These are phyloP conservation scores for Gracilaria domingensis DNA, from an alignment of 23 red algal genomes.

Conservation along the genomic window DNA sequence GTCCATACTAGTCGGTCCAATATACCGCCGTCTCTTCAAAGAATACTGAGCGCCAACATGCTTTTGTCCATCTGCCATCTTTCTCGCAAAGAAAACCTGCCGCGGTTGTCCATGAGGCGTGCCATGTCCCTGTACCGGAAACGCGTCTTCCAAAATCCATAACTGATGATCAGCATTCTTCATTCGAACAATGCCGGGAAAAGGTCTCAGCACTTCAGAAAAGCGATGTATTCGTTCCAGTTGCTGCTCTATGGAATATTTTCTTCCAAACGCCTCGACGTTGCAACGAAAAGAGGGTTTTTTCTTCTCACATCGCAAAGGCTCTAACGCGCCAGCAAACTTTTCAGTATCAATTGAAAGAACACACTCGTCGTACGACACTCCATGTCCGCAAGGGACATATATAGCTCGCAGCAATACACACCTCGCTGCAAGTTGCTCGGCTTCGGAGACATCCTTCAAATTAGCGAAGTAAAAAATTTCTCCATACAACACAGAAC, in stretches of 20 bases:
- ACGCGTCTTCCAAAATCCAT: slow-evolving; percentile 86
- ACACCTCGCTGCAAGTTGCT: slow-evolving; percentile 40
- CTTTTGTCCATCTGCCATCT: slow-evolving; percentile 49
- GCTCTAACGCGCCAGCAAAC: slow-evolving; percentile 22
- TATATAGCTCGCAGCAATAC: slow-evolving; percentile 85
- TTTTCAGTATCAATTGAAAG: slow-evolving; percentile 35
- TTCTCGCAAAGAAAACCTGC: slow-evolving; percentile 74
- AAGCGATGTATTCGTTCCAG: slow-evolving; percentile 74
- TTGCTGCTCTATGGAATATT: slow-evolving; percentile 58
- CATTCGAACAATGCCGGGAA: slow-evolving; percentile 76
- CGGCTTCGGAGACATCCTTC: slow-evolving; percentile 59
- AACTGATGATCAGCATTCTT: slow-evolving; percentile 69
- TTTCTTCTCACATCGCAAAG: slow-evolving; percentile 25
- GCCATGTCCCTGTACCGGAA: slow-evolving; percentile 49
- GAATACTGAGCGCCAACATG: slow-evolving; percentile 68
- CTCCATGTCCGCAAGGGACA: slow-evolving; percentile 61
- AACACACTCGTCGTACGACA: slow-evolving; percentile 41
- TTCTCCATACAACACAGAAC: slow-evolving; percentile 77
- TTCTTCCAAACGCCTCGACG: slow-evolving; percentile 79
- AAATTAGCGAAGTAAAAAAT: slow-evolving; percentile 81
- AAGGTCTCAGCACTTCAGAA: slow-evolving; percentile 54
- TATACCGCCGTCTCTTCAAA: slow-evolving; percentile 72
- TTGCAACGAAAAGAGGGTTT: slow-evolving; percentile 73
- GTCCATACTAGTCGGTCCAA: slow-evolving; percentile 98
- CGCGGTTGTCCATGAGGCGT: slow-evolving; percentile 25